phyloP scores from a whole-genome alignment of 2,329 filamentous ascomycete genomes.

The Rachicladosporium sp. region DNA sequence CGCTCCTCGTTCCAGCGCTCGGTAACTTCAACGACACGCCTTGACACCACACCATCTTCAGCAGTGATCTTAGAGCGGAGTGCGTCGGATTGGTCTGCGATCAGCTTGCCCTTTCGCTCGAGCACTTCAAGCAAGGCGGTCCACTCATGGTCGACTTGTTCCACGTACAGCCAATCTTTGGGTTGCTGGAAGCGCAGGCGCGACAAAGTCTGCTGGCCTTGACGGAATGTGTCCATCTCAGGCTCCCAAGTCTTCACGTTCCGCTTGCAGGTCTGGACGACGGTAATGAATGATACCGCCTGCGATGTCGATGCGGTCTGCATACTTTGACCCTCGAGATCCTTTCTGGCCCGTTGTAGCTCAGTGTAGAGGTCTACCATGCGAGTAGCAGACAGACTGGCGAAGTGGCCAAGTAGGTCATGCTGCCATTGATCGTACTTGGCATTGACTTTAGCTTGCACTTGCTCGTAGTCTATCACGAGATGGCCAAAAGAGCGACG shows the following conservation, averaged over 20 bases:
- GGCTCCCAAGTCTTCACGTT: slow-evolving; percentile 91
- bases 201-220: slow-evolving; percentile 83
- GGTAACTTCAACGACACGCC: slow-evolving; percentile 77
- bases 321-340: slow-evolving; percentile 82
- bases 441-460: slow-evolving; percentile 95
- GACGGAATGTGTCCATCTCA: slow-evolving; percentile 89
- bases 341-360: slow-evolving; percentile 77
- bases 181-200: slow-evolving; percentile 91
- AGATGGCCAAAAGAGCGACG: slow-evolving; percentile 87
- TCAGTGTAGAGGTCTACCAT: slow-evolving; percentile 90
- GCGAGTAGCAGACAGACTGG: slow-evolving; percentile 70
- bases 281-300: slow-evolving; percentile 95
- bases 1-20: slow-evolving; percentile 91
- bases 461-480: slow-evolving; percentile 94
- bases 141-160: slow-evolving; percentile 96
- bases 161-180: slow-evolving; percentile 85
- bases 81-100: slow-evolving; percentile 91
- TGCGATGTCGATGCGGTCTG: slow-evolving; percentile 93
- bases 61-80: slow-evolving; percentile 88
- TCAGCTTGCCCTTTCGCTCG: slow-evolving; percentile 82
- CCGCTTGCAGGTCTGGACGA: slow-evolving; percentile 89
- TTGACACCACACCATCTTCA: slow-evolving; percentile 80
- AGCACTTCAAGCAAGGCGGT: slow-evolving; percentile 84
- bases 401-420: slow-evolving; percentile 90
- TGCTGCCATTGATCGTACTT: slow-evolving; percentile 99